Percentiles rank a stretch among this genome's conserved stretches.
phyloP scores from a whole-genome alignment of 495 filamentous ascomycete genomes.

The Tetracladium setigerum region DNA sequence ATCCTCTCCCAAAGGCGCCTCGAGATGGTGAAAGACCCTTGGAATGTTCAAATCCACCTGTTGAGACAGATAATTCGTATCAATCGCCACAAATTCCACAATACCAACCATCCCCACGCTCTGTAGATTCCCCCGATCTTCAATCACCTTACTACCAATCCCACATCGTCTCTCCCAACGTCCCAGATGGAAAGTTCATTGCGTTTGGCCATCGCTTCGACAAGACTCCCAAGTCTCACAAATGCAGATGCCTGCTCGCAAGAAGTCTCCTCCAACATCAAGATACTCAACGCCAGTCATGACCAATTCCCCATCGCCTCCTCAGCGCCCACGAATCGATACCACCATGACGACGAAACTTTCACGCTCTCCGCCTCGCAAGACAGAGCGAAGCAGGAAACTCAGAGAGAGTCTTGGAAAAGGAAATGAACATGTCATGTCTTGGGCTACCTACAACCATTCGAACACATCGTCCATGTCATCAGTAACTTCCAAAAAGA shows the following conservation, averaged over 20 bases:
- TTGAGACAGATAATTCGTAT: too few relatives aligned
- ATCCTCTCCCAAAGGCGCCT: not conserved
- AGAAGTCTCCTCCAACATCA: not conserved
- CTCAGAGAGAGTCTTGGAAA: not conserved
- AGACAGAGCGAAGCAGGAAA: too few relatives aligned
- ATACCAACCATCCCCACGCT: too few relatives aligned
- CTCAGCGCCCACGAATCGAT: not conserved
- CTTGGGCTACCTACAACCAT: not conserved
- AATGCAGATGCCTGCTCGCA: conserved; percentile 7
- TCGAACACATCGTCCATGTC: not conserved
- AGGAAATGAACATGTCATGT: not conserved
- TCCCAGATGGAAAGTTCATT: too few relatives aligned
- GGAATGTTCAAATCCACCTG: not conserved
- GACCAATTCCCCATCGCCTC: not conserved
- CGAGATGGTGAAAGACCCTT: not conserved
- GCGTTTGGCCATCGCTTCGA: too few relatives aligned
- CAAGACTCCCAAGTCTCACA: too few relatives aligned
- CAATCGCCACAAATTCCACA: too few relatives aligned
- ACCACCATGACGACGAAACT: not conserved
- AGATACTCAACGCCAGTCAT: not conserved
- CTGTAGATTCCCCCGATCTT: too few relatives aligned
- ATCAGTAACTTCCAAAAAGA: too few relatives aligned
- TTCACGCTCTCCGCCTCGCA: too few relatives aligned
- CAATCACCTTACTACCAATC: too few relatives aligned
- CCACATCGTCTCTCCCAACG: too few relatives aligned